phyloP scores from a whole-genome alignment of 129 eudicot species.

The Rutidosis leptorrhynchoides region DNA sequence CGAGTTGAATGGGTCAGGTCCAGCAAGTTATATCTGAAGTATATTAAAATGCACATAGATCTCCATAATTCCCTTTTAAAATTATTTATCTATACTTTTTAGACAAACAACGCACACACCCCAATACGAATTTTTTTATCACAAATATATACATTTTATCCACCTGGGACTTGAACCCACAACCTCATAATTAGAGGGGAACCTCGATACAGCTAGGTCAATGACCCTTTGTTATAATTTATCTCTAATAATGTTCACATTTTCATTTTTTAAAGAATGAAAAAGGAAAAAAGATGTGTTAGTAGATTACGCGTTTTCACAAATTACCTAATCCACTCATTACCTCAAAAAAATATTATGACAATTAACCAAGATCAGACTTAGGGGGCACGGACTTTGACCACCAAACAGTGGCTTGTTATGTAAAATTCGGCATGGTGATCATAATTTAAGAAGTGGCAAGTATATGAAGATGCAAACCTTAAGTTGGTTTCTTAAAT shows the following conservation, averaged over 20 bases:
- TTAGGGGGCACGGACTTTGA: background rate
- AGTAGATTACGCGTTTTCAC: background rate
- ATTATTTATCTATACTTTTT: no score
- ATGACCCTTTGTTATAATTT: no score
- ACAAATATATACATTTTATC: no score
- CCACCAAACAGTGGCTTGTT: background rate
- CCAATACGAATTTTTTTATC: no score
- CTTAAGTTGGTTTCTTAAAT: constrained; percentile 4
- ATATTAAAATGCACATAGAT: constrained; percentile 5
- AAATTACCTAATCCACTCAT: background rate
- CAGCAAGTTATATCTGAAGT: background rate
- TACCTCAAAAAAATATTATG: background rate
- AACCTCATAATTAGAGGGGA: no score
- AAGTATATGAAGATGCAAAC: background rate
- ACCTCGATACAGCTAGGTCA: no score
- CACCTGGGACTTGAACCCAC: no score
- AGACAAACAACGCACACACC: no score
- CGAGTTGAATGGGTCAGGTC: background rate
- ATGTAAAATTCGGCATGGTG: background rate
- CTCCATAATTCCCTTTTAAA: background rate
- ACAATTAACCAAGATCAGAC: background rate
- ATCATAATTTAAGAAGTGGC: constrained; percentile 1
- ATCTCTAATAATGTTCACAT: background rate
- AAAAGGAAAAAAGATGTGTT: background rate
- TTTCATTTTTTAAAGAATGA: background rate